Base-by-base conservation (phyloP, 2,329 filamentous ascomycete species). In the Lithohypha guttulata region DNA sequence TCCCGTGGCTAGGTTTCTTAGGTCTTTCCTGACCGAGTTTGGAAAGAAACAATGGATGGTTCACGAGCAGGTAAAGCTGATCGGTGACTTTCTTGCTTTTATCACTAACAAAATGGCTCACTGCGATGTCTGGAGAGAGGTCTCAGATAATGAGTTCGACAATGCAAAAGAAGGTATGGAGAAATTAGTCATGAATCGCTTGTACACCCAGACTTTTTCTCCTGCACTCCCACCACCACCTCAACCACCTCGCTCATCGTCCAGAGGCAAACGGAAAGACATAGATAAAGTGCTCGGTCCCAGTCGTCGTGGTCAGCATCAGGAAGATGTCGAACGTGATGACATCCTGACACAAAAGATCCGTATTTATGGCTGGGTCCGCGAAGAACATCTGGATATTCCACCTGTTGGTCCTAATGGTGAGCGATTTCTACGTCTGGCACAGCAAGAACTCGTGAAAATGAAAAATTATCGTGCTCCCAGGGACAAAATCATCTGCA, bases 31-130 rank as follows among this genome's bases (percentile, higher is more conserved):
- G 20, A 78, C 77, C 34, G 93, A 98, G 59, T 98, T 98, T 61
- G 84, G 79, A 23, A 98, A 96, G 66, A 84, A 87, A 51, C 91
- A 96, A 61, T 98, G 91, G 91, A 93, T 94, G 84, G 91, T 95
- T 5, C 91, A 98, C 58, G 91, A 98, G 63, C 91, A 98, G 60
- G 91, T 96, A 57, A 98, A 98, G 64, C 96, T 98, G 46, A 94
- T 98, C 45, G 78, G 84, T 49, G 93, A 98, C 58, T 98, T 98
- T 51, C 68, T 98, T 33, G 79, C 86, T 30, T 98, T 98, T 55
- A 98, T 98, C 48, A 83, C 84, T 39, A 94, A 94, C 63, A 96
- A 96, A 66, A 98, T 98, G 93, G 85, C 81, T 10, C 75, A 85
- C 48, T 98, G 91, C 55, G 91, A 98, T 46, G 85, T 98, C 2